These are phyloP conservation scores for Talaromyces liani DNA, from an alignment of 495 filamentous ascomycete genomes.

Conservation along the genomic window DNA sequence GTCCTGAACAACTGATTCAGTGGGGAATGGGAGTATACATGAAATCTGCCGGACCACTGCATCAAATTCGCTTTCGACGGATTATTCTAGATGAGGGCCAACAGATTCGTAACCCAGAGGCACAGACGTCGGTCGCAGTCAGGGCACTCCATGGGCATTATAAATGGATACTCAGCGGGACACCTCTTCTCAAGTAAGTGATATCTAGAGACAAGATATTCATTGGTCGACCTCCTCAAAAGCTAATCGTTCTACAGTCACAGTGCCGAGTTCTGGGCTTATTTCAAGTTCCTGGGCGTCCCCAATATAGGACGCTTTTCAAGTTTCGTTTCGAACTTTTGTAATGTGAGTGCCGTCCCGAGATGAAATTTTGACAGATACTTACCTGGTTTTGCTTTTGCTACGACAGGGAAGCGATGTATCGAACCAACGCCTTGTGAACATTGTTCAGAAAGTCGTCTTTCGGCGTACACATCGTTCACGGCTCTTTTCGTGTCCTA, in stretches of 20 bases:
- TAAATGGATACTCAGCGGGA: conserved; percentile 57
- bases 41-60: conserved; percentile 32
- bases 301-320: conserved; percentile 29
- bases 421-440: conserved; percentile 23
- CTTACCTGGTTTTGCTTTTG: neutral
- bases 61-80: conserved; percentile 42
- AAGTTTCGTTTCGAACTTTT: conserved; percentile 44
- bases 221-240: neutral
- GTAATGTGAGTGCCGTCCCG: conserved; percentile 15
- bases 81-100: conserved; percentile 54
- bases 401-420: conserved; percentile 15
- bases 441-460: conserved; percentile 40
- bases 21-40: conserved; percentile 30
- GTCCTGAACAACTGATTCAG: conserved; percentile 18
- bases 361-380: neutral
- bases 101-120: conserved; percentile 51
- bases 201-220: conserved; percentile 12
- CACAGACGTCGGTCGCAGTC: conserved; percentile 44
- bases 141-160: conserved; percentile 41
- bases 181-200: conserved; percentile 48
- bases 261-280: conserved; percentile 48
- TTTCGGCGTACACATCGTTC: conserved; percentile 45
- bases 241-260: conserved; percentile 9
- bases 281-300: conserved; percentile 52
- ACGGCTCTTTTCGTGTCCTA: conserved; percentile 43